Evolutionary conservation across 2,329 filamentous ascomycete species (phyloP).

Genomic region (Diaporthe australafricana): DNA sequence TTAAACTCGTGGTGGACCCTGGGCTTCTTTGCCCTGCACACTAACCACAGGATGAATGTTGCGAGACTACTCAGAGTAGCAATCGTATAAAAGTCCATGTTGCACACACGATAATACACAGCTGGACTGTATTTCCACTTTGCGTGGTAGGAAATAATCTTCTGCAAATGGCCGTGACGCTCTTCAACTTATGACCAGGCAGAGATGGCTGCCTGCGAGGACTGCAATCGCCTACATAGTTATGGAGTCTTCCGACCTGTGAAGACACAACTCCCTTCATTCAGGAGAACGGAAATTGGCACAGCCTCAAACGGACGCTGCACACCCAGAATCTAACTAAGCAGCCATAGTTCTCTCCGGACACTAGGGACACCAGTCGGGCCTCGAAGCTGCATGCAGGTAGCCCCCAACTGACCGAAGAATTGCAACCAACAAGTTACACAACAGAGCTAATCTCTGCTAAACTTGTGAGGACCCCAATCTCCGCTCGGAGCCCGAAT

Average conservation of each 20-base stretch:
- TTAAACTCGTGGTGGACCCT: neutral
- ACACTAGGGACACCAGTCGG: neutral
- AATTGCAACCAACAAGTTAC: neutral
- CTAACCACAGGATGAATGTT: neutral
- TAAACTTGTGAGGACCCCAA: neutral
- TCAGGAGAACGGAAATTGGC: too few relatives aligned
- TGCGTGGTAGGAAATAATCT: neutral
- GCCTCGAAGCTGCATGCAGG: neutral
- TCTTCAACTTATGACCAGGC: neutral
- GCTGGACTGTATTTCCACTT: neutral
- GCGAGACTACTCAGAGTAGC: neutral
- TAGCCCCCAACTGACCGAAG: neutral
- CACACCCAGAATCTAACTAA: too few relatives aligned
- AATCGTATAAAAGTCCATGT: neutral
- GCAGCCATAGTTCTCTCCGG: too few relatives aligned
- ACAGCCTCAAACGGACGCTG: too few relatives aligned
- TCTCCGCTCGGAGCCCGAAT: too few relatives aligned
- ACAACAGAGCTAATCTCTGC: neutral
- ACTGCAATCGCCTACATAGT: too few relatives aligned
- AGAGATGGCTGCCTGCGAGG: too few relatives aligned
- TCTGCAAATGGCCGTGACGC: neutral
- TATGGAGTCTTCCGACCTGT: too few relatives aligned
- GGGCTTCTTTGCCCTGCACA: neutral
- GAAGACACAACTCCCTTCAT: too few relatives aligned
- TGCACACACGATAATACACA: neutral